Conservation (phyloP, 768 basidiomycete genomes). For the Galerina sulciceps region DNA sequence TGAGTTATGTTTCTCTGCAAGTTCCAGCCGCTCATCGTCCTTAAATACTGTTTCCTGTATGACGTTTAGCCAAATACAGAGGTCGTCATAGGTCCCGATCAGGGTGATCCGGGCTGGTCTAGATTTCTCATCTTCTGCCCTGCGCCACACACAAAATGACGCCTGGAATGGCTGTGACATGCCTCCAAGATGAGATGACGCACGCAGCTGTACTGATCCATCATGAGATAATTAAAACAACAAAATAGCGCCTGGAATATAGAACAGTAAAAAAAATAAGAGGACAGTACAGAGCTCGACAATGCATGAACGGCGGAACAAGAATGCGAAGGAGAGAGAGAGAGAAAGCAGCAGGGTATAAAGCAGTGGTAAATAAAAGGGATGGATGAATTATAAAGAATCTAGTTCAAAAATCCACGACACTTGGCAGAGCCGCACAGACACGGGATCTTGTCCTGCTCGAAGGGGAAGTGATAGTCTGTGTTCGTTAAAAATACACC, state of each 20-base stretch:
- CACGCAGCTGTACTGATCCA: no score
- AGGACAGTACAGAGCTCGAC: constrained; percentile 14
- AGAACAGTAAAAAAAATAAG: constrained; percentile 1
- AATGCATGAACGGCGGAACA: constrained; percentile 7
- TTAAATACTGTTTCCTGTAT: no score
- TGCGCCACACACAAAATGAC: no score
- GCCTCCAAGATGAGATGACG: no score
- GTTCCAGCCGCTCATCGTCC: no score
- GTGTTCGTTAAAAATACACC: neutral
- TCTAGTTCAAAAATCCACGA: constrained; percentile 95
- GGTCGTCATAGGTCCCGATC: no score
- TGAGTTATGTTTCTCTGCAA: neutral
- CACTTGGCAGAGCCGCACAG: constrained; percentile 90
- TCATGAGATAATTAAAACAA: constrained; percentile 4
- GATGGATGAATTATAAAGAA: constrained; percentile 29
- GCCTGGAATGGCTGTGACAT: no score
- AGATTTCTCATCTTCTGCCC: no score
- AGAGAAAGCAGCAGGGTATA: constrained; percentile 16
- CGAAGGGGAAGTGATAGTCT: constrained; percentile 99
- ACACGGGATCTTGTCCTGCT: constrained; percentile 97
- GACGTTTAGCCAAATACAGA: no score
- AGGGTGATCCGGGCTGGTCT: no score
- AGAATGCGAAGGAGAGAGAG: neutral
- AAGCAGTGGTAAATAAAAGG: constrained; percentile 11
- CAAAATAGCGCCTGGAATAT: neutral